These are phyloP conservation scores for Calonectria naviculata DNA, from an alignment of 2,329 filamentous ascomycete species.

Conservation along the genomic window DNA sequence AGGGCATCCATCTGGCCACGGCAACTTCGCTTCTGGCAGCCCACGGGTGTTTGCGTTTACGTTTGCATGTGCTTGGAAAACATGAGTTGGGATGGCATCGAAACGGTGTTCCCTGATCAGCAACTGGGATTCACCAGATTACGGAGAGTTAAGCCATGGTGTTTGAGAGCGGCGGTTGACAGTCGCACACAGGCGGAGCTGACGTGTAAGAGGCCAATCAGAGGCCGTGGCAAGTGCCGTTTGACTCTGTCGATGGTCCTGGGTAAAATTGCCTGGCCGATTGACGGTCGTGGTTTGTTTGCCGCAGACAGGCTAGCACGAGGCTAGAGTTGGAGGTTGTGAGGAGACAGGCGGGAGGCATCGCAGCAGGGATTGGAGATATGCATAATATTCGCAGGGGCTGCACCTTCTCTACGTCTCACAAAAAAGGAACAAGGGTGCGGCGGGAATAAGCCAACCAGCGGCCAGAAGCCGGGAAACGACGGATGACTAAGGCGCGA, in stretches of 20 bases:
- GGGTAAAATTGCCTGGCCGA: conserved; percentile 15
- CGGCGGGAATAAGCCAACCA: neutral
- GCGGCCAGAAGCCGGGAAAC: neutral
- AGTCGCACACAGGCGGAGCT: conserved; percentile 15
- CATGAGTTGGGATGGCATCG: neutral
- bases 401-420: conserved; percentile 17
- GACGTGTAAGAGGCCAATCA: conserved; percentile 6
- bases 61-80: neutral
- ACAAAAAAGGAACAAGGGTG: conserved; percentile 12
- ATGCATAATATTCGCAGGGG: conserved; percentile 28
- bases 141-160: conserved; percentile 8
- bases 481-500: conserved; percentile 14
- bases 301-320: neutral
- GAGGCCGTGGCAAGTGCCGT: neutral
- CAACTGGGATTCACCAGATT: neutral
- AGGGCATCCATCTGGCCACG: conserved; percentile 13
- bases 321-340: neutral
- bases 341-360: neutral
- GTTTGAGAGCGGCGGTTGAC: conserved; percentile 15
- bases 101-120: conserved; percentile 11
- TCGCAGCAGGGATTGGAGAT: conserved; percentile 3
- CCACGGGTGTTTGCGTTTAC: neutral
- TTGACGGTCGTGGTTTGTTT: conserved; percentile 5
- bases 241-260: conserved; percentile 19
- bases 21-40: conserved; percentile 7